phyloP scores from a whole-genome alignment of 1,284 basidiomycete species.

The Moesziomyces sp. region DNA sequence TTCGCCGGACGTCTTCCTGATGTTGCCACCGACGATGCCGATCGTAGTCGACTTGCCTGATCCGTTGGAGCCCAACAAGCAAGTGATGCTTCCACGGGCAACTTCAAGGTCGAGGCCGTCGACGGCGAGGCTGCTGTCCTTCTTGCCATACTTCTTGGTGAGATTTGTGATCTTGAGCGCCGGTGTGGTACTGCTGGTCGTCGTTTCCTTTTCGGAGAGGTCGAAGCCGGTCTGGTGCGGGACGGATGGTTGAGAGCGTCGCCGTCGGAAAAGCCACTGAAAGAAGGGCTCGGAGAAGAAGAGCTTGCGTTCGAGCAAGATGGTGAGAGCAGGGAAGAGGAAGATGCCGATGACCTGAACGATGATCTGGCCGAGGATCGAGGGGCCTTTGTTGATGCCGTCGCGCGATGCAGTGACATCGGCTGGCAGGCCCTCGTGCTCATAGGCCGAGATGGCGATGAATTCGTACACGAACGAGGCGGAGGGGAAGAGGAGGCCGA shows the following conservation, averaged over 20 bases:
- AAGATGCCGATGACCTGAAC: constrained; percentile 72
- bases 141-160: constrained; percentile 43
- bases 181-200: constrained; percentile 10
- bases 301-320: constrained; percentile 73
- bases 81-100: constrained; percentile 76
- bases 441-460: constrained; percentile 76
- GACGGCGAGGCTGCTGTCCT: constrained; percentile 63
- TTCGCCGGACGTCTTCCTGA: constrained; percentile 73
- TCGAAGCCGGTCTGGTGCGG: background rate
- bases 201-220: constrained; percentile 18
- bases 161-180: constrained; percentile 35
- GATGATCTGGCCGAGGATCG: constrained; percentile 72
- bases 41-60: constrained; percentile 83
- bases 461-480: constrained; percentile 80
- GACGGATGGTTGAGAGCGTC: background rate
- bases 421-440: constrained; percentile 73
- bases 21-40: constrained; percentile 76
- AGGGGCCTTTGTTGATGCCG: constrained; percentile 69
- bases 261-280: constrained; percentile 47
- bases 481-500: constrained; percentile 79
- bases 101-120: constrained; percentile 74
- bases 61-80: constrained; percentile 76
- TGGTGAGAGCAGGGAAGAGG: constrained; percentile 77
- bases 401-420: constrained; percentile 70
- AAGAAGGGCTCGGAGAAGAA: constrained; percentile 74